Base-by-base conservation (phyloP, 306 rosid genomes). In the Sechiopsis laciniata region DNA sequence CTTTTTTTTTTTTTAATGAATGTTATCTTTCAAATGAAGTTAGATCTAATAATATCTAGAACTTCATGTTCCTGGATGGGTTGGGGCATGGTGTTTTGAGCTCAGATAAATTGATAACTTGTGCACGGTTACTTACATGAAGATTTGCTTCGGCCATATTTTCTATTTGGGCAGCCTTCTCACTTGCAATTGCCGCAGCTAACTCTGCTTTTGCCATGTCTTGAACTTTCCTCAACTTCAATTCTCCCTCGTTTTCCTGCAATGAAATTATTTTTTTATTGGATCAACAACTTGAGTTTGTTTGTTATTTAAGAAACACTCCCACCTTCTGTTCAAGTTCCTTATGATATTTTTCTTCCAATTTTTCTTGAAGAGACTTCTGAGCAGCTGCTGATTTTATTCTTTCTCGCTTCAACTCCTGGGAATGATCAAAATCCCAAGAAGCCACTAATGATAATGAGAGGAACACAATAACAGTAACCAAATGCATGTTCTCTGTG, bases 61-160 rank as follows among this genome's bases (percentile, higher is more conserved):
- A 26, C 26, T 71, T 51, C 52, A 24, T n/a, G 13, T 72, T 53
- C 50, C 0, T 10, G 64, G 6, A 35, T 4, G 37, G 29, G n/a
- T n/a, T n/a, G n/a, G n/a, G 22, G 75, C 17, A 32, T 16, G 21
- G 11, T 8, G 5, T 48, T 48, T 48, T 10, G 9, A 51, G 74
- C 59, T 22, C 59, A 48, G 59, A 15, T 70, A 70, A 50, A 52
- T 22, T 3, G 2, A 70, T 51, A 53, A 29, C 62, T 54, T 32
- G 52, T 72, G 64, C 77, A 14, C 16, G 4, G 54, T 63, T n/a
- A 20, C 97, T 90, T 80, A 94, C 99, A 81, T 89, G 80, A 82
- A 88, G 85, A 82, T 91, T 84, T 89, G 96, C 95, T 85, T 91
- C 96, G 7, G 92, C 78, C 88, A 94, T 85, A 87, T 85, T 91